phyloP scores from a whole-genome alignment of 2,329 filamentous ascomycete genomes.

The Cadophora sp. region DNA sequence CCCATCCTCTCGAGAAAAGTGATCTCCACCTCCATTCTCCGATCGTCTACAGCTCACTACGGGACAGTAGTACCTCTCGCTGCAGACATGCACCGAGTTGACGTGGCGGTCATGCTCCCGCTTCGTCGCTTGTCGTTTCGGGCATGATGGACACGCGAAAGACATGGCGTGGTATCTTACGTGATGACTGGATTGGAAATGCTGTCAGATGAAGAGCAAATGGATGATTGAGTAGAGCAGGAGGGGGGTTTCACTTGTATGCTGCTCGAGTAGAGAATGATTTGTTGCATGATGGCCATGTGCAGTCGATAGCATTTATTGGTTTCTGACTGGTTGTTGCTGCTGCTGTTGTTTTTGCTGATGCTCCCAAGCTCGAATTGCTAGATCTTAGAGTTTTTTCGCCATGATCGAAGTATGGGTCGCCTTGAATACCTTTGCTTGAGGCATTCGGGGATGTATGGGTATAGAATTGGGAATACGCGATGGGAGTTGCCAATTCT shows the following conservation, averaged over 20 bases:
- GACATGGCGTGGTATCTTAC: neutral
- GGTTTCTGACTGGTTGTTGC: neutral
- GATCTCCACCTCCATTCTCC: neutral
- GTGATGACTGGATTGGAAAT: neutral
- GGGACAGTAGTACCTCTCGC: conserved; percentile 1
- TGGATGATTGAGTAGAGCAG: no score
- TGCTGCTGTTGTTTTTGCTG: neutral
- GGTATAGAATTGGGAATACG: no score
- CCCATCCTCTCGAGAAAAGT: neutral
- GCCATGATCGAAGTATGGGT: no score
- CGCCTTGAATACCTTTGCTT: no score
- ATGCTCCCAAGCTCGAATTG: neutral
- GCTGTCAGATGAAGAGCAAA: neutral
- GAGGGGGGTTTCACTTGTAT: neutral
- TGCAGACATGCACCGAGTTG: neutral
- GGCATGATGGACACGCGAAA: neutral
- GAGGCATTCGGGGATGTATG: no score
- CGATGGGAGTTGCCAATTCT: no score
- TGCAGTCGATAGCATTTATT: neutral
- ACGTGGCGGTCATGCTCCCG: neutral
- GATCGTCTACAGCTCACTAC: neutral
- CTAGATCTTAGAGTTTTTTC: neutral
- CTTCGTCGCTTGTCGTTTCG: neutral
- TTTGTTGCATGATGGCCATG: neutral
- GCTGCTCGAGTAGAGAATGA: neutral